Evolutionary conservation across 2,329 filamentous ascomycete species (phyloP).

Genomic region (Verticillium dahliae): DNA sequence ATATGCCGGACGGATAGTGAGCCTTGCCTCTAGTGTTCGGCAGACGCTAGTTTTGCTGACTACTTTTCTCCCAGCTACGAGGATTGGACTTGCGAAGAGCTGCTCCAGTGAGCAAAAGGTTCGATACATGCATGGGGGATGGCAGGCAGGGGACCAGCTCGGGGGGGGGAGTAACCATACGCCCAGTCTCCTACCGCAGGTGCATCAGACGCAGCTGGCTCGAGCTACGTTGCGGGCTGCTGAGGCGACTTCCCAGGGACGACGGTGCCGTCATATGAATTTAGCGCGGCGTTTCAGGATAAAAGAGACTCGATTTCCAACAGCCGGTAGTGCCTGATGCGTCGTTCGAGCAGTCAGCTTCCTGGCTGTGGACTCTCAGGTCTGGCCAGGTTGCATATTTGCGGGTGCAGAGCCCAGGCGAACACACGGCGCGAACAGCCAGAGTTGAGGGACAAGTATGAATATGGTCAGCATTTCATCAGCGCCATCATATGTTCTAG

Average conservation of each 20-base stretch:
- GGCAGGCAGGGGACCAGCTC: constrained; percentile 8
- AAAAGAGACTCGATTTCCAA: constrained; percentile 2
- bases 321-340: background rate
- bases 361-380: background rate
- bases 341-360: background rate
- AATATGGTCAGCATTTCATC: no score
- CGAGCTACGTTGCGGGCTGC: background rate
- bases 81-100: constrained; percentile 98
- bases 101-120: constrained; percentile 50
- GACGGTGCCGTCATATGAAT: constrained; percentile 8
- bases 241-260: background rate
- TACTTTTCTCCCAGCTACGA: constrained; percentile 63
- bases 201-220: constrained; percentile 6
- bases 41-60: constrained; percentile 11
- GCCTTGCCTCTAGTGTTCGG: constrained; percentile 21
- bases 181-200: constrained; percentile 3
- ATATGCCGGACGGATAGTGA: constrained; percentile 94
- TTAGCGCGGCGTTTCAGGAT: constrained; percentile 18
- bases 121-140: background rate
- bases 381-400: background rate
- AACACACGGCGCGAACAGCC: no score
- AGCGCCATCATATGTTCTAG: no score
- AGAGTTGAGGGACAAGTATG: no score
- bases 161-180: constrained; percentile 6
- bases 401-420: background rate